These are phyloP conservation scores for Ustilago loliicola DNA, from an alignment of 1,284 basidiomycete species.

Conservation along the genomic window DNA sequence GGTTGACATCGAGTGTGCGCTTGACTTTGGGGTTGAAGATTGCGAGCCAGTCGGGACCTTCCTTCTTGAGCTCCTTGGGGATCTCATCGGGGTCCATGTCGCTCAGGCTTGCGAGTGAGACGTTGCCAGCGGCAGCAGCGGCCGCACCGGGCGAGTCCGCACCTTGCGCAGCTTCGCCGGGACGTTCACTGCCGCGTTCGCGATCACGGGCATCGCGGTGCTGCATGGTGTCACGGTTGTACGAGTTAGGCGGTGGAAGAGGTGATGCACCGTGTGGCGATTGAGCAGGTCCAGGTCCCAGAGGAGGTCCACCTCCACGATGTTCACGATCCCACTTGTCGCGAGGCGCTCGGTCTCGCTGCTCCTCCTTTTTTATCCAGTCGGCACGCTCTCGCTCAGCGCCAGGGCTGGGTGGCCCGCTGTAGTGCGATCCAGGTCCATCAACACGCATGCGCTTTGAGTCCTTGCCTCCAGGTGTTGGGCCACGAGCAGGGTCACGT, in stretches of 20 bases:
- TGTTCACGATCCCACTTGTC: conserved; percentile 66
- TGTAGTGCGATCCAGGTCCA: conserved; percentile 47
- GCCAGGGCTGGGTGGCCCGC: conserved; percentile 56
- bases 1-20: conserved; percentile 83
- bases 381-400: conserved; percentile 63
- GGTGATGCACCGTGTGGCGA: conserved; percentile 54
- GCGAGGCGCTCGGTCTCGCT: conserved; percentile 53
- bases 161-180: conserved; percentile 19
- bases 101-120: conserved; percentile 63
- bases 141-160: conserved; percentile 49
- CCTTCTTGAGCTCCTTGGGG: conserved; percentile 77
- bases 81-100: conserved; percentile 70
- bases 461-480: conserved; percentile 68
- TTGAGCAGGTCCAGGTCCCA: conserved; percentile 48
- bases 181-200: conserved; percentile 30
- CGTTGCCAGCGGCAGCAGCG: conserved; percentile 59
- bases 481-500: conserved; percentile 62
- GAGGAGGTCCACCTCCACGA: conserved; percentile 47
- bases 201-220: conserved; percentile 55
- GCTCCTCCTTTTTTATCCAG: conserved; percentile 62
- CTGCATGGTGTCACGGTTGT: conserved; percentile 44
- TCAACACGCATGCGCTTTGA: conserved; percentile 55
- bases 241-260: conserved; percentile 50
- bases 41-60: conserved; percentile 94
- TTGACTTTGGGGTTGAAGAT: conserved; percentile 90